These are phyloP conservation scores for Lentinula boryana DNA, from an alignment of 768 basidiomycete species.

Conservation along the genomic window DNA sequence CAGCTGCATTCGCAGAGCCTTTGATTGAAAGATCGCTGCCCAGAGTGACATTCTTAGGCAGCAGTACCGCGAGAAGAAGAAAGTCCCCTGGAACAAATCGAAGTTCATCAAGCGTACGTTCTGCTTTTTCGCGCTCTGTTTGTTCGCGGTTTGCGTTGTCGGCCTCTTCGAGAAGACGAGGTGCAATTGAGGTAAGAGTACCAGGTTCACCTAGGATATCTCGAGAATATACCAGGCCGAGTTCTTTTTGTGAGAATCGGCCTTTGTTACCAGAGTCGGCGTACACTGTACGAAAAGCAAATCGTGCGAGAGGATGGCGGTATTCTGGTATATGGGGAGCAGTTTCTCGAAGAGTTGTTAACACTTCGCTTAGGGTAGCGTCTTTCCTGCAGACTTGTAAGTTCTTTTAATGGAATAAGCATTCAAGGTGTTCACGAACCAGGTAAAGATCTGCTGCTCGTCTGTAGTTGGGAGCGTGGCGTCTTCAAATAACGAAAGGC, in stretches of 20 bases:
- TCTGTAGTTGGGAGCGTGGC: slow-evolving; percentile 71
- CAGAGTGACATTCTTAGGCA: slow-evolving; percentile 60
- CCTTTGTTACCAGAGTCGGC: slow-evolving; percentile 71
- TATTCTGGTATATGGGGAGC: slow-evolving; percentile 67
- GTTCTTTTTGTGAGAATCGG: slow-evolving; percentile 68
- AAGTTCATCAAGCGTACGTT: slow-evolving; percentile 73
- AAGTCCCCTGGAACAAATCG: slow-evolving; percentile 80
- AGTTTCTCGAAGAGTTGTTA: slow-evolving; percentile 70
- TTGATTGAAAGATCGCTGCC: slow-evolving; percentile 51
- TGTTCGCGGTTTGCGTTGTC: slow-evolving; percentile 27
- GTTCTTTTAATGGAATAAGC: neutral
- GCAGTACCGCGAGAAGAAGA: slow-evolving; percentile 64
- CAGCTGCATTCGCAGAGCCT: slow-evolving; percentile 26
- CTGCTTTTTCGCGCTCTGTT: slow-evolving; percentile 48
- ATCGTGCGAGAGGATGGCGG: slow-evolving; percentile 76
- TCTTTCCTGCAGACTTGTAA: slow-evolving; percentile 56
- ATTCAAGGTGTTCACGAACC: slow-evolving; percentile 33
- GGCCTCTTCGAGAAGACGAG: slow-evolving; percentile 52
- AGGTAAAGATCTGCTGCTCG: slow-evolving; percentile 79
- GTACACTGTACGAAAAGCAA: slow-evolving; percentile 75
- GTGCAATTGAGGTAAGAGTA: slow-evolving; percentile 46
- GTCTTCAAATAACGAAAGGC: slow-evolving; percentile 70
- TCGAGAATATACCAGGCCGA: slow-evolving; percentile 77
- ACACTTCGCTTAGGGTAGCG: slow-evolving; percentile 71
- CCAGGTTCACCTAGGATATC: slow-evolving; percentile 83